Percentiles rank a stretch among this genome's conserved stretches.
Evolutionary conservation across 73 alveolate species (phyloP).

Genomic region (Tetrahymena malaccensis): DNA sequence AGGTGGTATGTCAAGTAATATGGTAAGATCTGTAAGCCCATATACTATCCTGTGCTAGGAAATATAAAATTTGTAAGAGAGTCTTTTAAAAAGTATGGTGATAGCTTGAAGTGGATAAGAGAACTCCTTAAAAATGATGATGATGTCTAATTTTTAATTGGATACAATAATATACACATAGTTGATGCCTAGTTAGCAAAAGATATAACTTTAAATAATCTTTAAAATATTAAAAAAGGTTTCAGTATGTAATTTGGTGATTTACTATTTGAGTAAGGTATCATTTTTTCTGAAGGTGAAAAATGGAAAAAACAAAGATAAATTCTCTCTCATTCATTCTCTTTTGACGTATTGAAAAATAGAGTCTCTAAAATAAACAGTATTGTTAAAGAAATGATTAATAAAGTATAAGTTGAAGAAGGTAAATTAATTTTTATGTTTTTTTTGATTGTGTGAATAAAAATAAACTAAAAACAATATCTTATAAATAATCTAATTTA

Average conservation of each 20-base stretch:
- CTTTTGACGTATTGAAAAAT: constrained; percentile 1
- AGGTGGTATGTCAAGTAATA: neutral
- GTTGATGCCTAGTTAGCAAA: neutral
- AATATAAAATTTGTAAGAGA: neutral
- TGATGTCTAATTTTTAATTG: neutral
- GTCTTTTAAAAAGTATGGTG: neutral
- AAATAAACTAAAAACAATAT: neutral
- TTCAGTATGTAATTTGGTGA: neutral
- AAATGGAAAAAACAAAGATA: constrained; percentile 23
- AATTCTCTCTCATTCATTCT: neutral
- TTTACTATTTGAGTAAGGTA: neutral
- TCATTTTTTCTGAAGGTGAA: constrained; percentile 9
- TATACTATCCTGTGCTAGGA: neutral
- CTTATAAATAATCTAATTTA: neutral
- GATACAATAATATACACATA: neutral
- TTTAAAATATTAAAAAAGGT: neutral
- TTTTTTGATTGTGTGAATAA: neutral
- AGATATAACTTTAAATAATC: neutral
- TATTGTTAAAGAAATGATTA: neutral
- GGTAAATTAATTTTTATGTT: neutral
- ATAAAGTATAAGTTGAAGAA: neutral
- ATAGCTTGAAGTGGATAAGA: neutral
- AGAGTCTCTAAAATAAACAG: constrained; percentile 27
- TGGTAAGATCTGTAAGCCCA: neutral
- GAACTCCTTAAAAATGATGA: neutral